phyloP scores from a whole-genome alignment of 768 basidiomycete genomes.

The Dioszegia aurantiaca region DNA sequence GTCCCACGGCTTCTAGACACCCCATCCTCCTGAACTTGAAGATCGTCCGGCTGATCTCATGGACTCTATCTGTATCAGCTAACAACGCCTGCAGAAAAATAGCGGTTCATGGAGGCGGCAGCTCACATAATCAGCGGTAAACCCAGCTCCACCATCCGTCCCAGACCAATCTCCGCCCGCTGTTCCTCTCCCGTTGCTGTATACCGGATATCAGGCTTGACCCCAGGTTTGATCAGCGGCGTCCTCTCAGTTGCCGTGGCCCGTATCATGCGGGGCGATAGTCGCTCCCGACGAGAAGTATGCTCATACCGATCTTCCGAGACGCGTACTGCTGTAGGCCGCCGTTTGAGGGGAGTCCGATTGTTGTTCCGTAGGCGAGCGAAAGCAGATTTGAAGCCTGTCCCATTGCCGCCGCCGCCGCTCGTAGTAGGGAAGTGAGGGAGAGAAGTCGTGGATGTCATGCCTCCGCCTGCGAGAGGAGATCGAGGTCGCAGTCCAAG shows the following conservation, averaged over 20 bases:
- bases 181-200: constrained; percentile 42
- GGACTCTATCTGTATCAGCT: constrained; percentile 58
- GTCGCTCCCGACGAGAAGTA: constrained; percentile 4
- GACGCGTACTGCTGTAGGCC: constrained; percentile 41
- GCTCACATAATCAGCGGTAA: constrained; percentile 73
- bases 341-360: constrained; percentile 20
- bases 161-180: constrained; percentile 65
- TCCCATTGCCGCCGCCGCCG: neutral
- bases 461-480: neutral
- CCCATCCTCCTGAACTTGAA: constrained; percentile 77
- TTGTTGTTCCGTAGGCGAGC: constrained; percentile 3
- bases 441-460: constrained; percentile 6
- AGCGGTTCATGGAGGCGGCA: constrained; percentile 52
- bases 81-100: constrained; percentile 4
- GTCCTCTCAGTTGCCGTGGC: constrained; percentile 29
- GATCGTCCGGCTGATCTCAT: constrained; percentile 68
- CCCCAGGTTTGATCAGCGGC: constrained; percentile 45
- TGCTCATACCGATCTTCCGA: constrained; percentile 12
- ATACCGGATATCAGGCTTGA: constrained; percentile 37
- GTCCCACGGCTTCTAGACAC: constrained; percentile 81
- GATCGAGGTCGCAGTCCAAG: constrained; percentile 17
- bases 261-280: constrained; percentile 11
- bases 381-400: constrained; percentile 6
- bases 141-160: constrained; percentile 61
- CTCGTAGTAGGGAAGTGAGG: constrained; percentile 1